These are phyloP conservation scores for Chrysoporthe puriensis DNA, from an alignment of 2,329 filamentous ascomycete genomes.

Conservation along the genomic window DNA sequence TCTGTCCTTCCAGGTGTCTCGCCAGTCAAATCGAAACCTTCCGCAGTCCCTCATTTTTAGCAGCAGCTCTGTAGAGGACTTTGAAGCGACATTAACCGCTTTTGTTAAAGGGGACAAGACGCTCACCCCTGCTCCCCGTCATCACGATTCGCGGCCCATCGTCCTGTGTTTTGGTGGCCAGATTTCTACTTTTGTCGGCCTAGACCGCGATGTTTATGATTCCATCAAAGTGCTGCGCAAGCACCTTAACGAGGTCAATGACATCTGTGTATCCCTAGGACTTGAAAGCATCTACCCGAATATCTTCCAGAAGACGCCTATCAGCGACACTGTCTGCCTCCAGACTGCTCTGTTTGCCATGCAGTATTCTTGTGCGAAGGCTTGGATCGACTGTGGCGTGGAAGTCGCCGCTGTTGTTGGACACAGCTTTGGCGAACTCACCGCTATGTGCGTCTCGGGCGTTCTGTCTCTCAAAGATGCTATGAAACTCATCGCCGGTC, in stretches of 20 bases:
- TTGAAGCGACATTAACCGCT: slow-evolving; percentile 31
- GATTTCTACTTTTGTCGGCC: slow-evolving; percentile 35
- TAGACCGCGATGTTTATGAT: slow-evolving; percentile 40
- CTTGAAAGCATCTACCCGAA: slow-evolving; percentile 36
- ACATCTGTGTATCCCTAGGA: slow-evolving; percentile 26
- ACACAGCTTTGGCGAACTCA: slow-evolving; percentile 48
- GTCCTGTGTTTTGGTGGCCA: slow-evolving; percentile 30
- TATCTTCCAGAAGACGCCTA: slow-evolving; percentile 37
- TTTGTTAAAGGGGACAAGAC: slow-evolving; percentile 10
- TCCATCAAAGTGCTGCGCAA: slow-evolving; percentile 31
- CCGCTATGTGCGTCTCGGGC: slow-evolving; percentile 43
- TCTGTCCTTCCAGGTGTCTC: slow-evolving; percentile 39
- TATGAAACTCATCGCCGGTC: slow-evolving; percentile 36
- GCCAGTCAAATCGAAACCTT: slow-evolving; percentile 37
- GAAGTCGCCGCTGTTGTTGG: slow-evolving; percentile 39
- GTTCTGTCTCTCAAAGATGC: slow-evolving; percentile 37
- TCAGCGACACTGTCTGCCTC: slow-evolving; percentile 36
- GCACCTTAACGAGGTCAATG: slow-evolving; percentile 35
- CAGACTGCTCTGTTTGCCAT: slow-evolving; percentile 46
- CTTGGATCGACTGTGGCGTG: slow-evolving; percentile 44
- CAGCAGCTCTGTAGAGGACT: slow-evolving; percentile 34
- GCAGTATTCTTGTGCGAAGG: slow-evolving; percentile 42
- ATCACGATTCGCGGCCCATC: slow-evolving; percentile 2
- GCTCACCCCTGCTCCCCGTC: slow-evolving; percentile 31
- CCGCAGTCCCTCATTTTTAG: slow-evolving; percentile 33